Evolutionary conservation across 257 asterid genomes (phyloP), one percentile per base, ranked within the genome.

Genomic region (Parsonsia alboflavescens): DNA sequence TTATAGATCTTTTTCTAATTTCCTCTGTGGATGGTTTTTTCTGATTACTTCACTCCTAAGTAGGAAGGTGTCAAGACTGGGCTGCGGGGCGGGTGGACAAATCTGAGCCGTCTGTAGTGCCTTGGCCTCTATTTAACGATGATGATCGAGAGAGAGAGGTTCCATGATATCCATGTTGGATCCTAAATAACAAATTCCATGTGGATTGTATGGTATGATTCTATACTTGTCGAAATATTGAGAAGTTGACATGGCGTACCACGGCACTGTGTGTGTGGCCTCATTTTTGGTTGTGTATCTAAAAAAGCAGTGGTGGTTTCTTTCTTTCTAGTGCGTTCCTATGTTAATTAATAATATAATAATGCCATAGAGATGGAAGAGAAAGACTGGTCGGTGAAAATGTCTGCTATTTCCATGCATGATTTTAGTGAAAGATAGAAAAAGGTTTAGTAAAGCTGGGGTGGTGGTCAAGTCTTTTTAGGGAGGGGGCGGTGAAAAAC

Each of bases 71-170:
- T 22, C 49, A 73, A 36, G 10, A 10, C 28, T 6, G 71, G 26
- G 53, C 17, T n/a, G 9, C 5, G 6, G 10, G 28, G 4, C n/a
- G n/a, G n/a, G n/a, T n/a, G n/a, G 42, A 13, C 16, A 12, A 42
- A 63, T 67, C 39, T 10, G 52, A 56, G 74, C 70, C 80, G 69
- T 75, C 56, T 69, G 7, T 75, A 75, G 82, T 81, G 80, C 78
- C 26, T 59, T 33, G 69, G 70, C 70, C 15, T 39, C 39, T 33
- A 33, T 33, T 3, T 33, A 33, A 33, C 39, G 39, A 33, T 33
- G 39, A 1, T 33, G 39, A 65, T 21, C 46, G 24, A 46, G 33
- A 6, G 12, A 9, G 5, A 19, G 30, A 26, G 6, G 19, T 62
- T 48, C 0, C 6, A n/a, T n/a, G n/a, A n/a, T n/a, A n/a, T 54